phyloP scores from a whole-genome alignment of 2,329 filamentous ascomycete species.

The Fusarium nurragi region DNA sequence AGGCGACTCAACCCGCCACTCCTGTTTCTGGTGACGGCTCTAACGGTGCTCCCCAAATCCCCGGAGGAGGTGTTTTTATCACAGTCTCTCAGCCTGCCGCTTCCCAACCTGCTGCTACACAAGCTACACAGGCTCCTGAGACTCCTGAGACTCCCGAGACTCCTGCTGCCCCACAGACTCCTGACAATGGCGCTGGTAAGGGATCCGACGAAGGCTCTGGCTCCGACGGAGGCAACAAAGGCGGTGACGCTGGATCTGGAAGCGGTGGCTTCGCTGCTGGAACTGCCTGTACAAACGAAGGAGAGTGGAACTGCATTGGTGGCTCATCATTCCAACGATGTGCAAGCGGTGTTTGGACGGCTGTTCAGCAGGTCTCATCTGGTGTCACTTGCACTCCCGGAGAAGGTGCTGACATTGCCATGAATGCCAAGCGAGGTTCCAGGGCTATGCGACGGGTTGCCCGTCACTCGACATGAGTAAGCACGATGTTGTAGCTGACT shows the following conservation, averaged over 20 bases:
- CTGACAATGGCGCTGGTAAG: not conserved
- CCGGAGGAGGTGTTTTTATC: slow-evolving; percentile 56
- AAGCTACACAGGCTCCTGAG: slow-evolving; percentile 6
- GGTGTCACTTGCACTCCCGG: slow-evolving; percentile 59
- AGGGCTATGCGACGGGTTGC: slow-evolving; percentile 45
- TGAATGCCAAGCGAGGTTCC: slow-evolving; percentile 41
- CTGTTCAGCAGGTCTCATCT: slow-evolving; percentile 52
- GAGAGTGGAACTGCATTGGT: slow-evolving; percentile 63
- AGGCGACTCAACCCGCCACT: too few relatives aligned
- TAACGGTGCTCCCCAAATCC: not conserved
- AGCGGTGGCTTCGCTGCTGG: slow-evolving; percentile 52
- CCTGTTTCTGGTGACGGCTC: not conserved
- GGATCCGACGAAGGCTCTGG: not conserved
- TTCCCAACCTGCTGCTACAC: slow-evolving; percentile 20
- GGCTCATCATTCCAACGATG: slow-evolving; percentile 65
- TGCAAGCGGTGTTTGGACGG: slow-evolving; percentile 62
- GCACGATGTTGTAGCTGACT: too few relatives aligned
- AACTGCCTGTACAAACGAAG: slow-evolving; percentile 58
- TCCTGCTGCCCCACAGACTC: not conserved
- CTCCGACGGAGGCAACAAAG: not conserved
- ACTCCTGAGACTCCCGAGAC: not conserved
- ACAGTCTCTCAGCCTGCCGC: slow-evolving; percentile 43
- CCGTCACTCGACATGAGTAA: too few relatives aligned
- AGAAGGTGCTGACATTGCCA: slow-evolving; percentile 51
- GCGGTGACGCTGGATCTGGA: slow-evolving; percentile 32